These are phyloP conservation scores for Porcisia hertigi DNA, from an alignment of 208 protist species.

Conservation along the genomic window DNA sequence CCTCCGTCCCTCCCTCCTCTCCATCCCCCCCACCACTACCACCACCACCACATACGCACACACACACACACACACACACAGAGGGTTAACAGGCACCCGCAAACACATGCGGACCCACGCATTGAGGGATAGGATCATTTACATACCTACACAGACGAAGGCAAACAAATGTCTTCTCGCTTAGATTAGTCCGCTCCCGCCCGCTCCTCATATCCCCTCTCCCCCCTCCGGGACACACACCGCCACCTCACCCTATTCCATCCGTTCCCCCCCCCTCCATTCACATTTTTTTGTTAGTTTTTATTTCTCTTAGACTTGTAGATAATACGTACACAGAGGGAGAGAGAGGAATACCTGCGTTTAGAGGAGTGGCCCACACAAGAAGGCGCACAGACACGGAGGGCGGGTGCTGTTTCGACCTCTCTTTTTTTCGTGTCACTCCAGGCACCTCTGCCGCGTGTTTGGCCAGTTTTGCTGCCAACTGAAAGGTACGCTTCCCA, in stretches of 20 bases:
- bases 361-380: background rate
- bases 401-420: background rate
- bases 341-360: background rate
- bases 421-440: background rate
- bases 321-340: background rate
- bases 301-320: background rate
- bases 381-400: no score
- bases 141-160: background rate
- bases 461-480: background rate
- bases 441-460: background rate
- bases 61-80: background rate
- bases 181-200: no score
- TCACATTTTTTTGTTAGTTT: background rate
- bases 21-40: background rate
- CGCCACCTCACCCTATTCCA: background rate
- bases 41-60: background rate
- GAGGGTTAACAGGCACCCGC: no score
- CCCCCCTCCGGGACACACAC: no score
- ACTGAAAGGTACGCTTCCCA: background rate
- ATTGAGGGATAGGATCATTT: background rate
- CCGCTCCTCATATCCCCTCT: no score
- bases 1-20: background rate
- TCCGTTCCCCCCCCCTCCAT: background rate
- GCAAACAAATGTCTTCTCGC: background rate
- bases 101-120: background rate